Evolutionary conservation across 1,284 basidiomycete genomes (phyloP).

Genomic region (Pyrrhoderma noxium): DNA sequence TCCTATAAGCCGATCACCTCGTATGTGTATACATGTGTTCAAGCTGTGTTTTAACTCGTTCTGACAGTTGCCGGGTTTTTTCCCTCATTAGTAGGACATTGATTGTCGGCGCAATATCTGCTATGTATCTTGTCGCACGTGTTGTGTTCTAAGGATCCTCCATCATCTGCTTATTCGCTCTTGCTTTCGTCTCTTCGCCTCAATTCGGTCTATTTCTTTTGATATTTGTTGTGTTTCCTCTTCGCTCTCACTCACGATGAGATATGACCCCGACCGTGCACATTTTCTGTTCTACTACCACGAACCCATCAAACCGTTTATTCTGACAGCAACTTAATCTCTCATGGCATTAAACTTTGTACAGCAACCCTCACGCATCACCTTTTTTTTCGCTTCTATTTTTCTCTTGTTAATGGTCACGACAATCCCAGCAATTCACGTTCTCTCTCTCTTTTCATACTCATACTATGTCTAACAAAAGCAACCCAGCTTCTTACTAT

Average conservation of each 20-base stretch:
- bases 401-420: too few species aligned
- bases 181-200: background rate
- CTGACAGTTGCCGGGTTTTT: background rate
- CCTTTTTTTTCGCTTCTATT: too few species aligned
- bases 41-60: background rate
- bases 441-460: too few species aligned
- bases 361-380: too few species aligned
- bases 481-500: too few species aligned
- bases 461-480: too few species aligned
- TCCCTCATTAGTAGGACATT: background rate
- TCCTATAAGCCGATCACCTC: slow-evolving; percentile 8
- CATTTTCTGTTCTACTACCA: too few species aligned
- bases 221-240: background rate
- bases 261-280: background rate
- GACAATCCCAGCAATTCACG: too few species aligned
- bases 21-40: slow-evolving; percentile 3
- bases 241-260: slow-evolving; percentile 1
- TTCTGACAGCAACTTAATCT: too few species aligned
- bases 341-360: too few species aligned
- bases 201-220: background rate
- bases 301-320: too few species aligned
- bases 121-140: slow-evolving; percentile 6
- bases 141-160: slow-evolving; percentile 1
- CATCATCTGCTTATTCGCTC: too few species aligned
- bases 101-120: slow-evolving; percentile 12